phyloP scores from a whole-genome alignment of 2,329 filamentous ascomycete species.

The Hirsutella rhossiliensis region DNA sequence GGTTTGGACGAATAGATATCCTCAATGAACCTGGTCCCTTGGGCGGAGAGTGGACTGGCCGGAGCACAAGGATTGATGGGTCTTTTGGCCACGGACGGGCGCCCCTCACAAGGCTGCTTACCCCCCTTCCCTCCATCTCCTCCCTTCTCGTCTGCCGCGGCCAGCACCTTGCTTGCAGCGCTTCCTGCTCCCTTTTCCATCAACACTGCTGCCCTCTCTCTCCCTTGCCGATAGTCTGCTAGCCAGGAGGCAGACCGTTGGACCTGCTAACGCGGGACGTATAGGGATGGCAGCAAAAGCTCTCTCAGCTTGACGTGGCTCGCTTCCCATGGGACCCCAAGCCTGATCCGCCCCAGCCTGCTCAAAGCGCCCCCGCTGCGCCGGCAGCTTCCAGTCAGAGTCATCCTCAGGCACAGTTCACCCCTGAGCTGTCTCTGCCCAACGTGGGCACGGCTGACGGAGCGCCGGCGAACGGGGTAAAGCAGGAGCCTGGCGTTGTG shows the following conservation, averaged over 20 bases:
- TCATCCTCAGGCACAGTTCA: slow-evolving; percentile 19
- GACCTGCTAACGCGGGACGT: slow-evolving; percentile 12
- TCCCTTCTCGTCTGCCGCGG: neutral
- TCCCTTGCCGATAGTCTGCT: no score
- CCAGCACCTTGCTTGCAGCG: no score
- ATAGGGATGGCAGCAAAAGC: slow-evolving; percentile 88
- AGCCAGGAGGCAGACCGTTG: neutral
- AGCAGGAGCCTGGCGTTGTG: slow-evolving; percentile 29
- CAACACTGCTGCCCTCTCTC: no score
- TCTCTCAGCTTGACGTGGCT: slow-evolving; percentile 74
- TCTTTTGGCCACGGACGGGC: no score
- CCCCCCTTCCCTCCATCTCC: no score
- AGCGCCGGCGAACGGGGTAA: slow-evolving; percentile 22
- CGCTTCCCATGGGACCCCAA: slow-evolving; percentile 92
- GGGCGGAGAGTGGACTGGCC: no score
- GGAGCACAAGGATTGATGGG: no score
- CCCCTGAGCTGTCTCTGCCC: slow-evolving; percentile 18
- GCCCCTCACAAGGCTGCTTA: no score
- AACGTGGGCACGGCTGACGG: slow-evolving; percentile 13
- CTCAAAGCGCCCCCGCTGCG: slow-evolving; percentile 17
- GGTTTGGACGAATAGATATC: no score
- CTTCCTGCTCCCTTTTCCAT: neutral
- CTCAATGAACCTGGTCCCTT: no score
- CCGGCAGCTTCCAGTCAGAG: slow-evolving; percentile 8
- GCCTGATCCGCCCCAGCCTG: slow-evolving; percentile 41